Conservation (phyloP, 805 yeast genomes). For the Pichia occidentalis region DNA sequence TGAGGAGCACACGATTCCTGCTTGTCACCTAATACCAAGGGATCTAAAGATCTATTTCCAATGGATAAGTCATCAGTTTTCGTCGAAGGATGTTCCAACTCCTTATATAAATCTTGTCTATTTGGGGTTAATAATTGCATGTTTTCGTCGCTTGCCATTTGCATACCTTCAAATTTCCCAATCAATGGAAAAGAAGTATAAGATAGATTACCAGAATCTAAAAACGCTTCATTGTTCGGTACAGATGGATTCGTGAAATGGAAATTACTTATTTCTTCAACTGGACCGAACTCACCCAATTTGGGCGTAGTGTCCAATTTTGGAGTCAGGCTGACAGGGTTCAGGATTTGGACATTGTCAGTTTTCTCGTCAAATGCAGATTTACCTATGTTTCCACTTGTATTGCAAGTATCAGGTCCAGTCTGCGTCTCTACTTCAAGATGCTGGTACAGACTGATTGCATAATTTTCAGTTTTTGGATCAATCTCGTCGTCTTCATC, state of each 20-base stretch:
- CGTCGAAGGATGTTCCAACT: too few species aligned
- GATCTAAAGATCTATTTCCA: too few species aligned
- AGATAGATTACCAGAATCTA: constrained; percentile 4
- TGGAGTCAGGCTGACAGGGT: background rate
- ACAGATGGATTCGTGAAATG: constrained; percentile 7
- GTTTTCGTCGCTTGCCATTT: constrained; percentile 7
- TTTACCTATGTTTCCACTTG: too few species aligned
- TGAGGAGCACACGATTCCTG: too few species aligned
- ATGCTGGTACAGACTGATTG: too few species aligned
- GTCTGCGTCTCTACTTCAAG: too few species aligned
- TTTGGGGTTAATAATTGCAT: constrained; percentile 11
- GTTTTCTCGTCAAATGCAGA: background rate
- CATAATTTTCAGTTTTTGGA: too few species aligned
- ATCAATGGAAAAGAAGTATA: constrained; percentile 11
- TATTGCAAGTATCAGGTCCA: too few species aligned
- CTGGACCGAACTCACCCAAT: background rate
- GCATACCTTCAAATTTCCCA: constrained; percentile 15
- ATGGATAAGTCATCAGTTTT: background rate
- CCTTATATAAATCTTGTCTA: constrained; percentile 5
- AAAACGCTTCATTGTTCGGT: background rate
- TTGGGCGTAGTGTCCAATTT: too few species aligned
- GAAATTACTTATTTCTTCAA: constrained; percentile 5
- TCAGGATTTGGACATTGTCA: background rate
- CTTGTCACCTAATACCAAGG: too few species aligned
- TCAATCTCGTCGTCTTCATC: too few species aligned